Percentiles rank a stretch among this genome's conserved stretches.
Conservation (phyloP, 129 eudicot genomes). For the Helianthus tuberosus region DNA sequence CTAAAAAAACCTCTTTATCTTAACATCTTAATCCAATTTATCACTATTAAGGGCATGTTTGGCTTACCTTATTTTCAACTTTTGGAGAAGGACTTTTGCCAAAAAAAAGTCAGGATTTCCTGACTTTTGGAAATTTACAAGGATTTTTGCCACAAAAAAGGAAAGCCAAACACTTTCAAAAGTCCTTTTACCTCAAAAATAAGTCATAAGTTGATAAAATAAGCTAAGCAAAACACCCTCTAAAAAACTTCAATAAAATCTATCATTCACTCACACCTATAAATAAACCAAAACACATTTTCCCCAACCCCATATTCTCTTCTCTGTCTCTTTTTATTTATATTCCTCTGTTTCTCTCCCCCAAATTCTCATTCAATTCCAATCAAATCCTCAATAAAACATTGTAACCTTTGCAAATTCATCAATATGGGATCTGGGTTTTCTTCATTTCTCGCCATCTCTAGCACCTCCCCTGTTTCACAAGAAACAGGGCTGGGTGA, state of each 20-base stretch:
- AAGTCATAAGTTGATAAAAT: too few relatives aligned
- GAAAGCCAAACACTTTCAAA: too few relatives aligned
- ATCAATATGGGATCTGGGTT: constrained; percentile 54
- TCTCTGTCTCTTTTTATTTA: background rate
- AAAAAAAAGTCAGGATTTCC: too few relatives aligned
- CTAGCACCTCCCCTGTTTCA: constrained; percentile 19
- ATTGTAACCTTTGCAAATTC: background rate
- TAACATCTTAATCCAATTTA: background rate
- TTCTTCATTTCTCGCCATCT: constrained; percentile 29
- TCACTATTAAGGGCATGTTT: too few relatives aligned
- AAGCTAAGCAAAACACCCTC: too few relatives aligned
- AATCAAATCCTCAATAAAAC: constrained; percentile 17
- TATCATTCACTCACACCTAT: constrained; percentile 10
- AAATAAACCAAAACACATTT: constrained; percentile 8
- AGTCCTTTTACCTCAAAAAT: too few relatives aligned
- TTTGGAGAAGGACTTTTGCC: too few relatives aligned
- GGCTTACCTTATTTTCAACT: too few relatives aligned
- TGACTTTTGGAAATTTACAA: too few relatives aligned
- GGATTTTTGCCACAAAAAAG: too few relatives aligned
- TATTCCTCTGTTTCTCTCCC: constrained; percentile 8
- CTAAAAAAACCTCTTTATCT: background rate
- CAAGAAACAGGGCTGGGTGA: constrained; percentile 65
- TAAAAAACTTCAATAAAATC: background rate
- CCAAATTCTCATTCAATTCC: constrained; percentile 5
- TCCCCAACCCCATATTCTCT: constrained; percentile 9